Percentiles rank a stretch among this genome's conserved stretches.
These are phyloP conservation scores for Mayamaea pseudoterrestris DNA, from an alignment of 108 stramenopile species.

Conservation along the genomic window DNA sequence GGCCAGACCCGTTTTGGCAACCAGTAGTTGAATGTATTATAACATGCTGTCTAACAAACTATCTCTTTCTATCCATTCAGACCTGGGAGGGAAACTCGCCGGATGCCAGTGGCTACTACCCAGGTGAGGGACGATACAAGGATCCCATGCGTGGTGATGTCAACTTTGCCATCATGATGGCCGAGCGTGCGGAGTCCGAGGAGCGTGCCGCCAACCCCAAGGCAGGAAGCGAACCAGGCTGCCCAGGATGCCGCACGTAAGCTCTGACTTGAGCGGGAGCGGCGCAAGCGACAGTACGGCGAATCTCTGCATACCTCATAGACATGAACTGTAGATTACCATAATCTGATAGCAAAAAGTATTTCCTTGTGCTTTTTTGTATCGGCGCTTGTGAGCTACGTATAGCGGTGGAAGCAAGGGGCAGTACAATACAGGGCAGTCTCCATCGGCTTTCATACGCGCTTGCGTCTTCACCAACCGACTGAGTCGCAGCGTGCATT, in stretches of 20 bases:
- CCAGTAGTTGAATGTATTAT: no score
- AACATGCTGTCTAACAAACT: no score
- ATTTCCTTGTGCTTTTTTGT: no score
- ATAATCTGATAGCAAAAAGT: neutral
- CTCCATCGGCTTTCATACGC: no score
- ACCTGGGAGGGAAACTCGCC: conserved; percentile 51
- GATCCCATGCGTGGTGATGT: conserved; percentile 79
- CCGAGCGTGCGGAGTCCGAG: conserved; percentile 48
- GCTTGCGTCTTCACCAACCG: no score
- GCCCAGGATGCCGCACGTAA: conserved; percentile 79
- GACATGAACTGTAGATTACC: neutral
- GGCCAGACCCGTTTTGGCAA: no score
- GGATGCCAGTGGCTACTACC: conserved; percentile 75
- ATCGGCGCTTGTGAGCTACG: no score
- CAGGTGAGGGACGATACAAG: conserved; percentile 81
- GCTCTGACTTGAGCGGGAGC: neutral
- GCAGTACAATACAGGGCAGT: no score
- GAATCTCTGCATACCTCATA: neutral
- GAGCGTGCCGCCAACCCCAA: conserved; percentile 71
- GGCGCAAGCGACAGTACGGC: no score
- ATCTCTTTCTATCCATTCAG: no score
- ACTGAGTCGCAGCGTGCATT: no score
- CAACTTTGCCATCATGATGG: conserved; percentile 72
- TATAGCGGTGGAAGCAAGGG: no score
- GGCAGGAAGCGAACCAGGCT: conserved; percentile 50